Conservation (phyloP, 345 rosid genomes). For the Corchorus olitorius region DNA sequence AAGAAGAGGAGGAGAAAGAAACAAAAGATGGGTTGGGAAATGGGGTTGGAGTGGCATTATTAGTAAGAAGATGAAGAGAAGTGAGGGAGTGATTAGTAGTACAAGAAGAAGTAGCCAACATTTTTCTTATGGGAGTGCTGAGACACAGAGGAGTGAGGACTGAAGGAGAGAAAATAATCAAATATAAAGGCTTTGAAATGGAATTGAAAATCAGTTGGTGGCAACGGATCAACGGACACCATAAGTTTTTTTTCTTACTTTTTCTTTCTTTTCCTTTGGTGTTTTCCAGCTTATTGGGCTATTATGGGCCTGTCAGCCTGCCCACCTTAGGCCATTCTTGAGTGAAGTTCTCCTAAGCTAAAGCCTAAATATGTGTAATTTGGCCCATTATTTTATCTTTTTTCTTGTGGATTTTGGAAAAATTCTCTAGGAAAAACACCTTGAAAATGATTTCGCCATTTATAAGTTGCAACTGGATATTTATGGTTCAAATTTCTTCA, state of each 20-base stretch:
- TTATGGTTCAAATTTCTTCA: no score
- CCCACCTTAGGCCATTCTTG: neutral
- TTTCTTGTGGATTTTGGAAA: no score
- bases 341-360: neutral
- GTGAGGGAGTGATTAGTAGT: slow-evolving; percentile 27
- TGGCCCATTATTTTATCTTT: neutral
- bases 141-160: neutral
- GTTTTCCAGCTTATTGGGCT: neutral
- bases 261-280: neutral
- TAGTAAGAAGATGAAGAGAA: slow-evolving; percentile 28
- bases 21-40: slow-evolving; percentile 29
- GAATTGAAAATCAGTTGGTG: slow-evolving; percentile 4
- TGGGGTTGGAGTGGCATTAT: slow-evolving; percentile 26
- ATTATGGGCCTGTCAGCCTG: neutral
- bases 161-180: no score
- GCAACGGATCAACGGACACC: slow-evolving; percentile 42
- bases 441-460: no score
- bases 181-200: neutral
- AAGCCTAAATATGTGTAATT: no score
- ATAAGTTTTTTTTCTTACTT: slow-evolving; percentile 11
- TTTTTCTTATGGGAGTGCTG: neutral
- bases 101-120: slow-evolving; percentile 25
- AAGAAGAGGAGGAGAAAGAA: slow-evolving; percentile 33
- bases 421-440: no score
- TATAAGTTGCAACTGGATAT: no score